Base-by-base conservation (phyloP, 2,329 filamentous ascomycete genomes). In the Fusarium pseudonygamai region DNA sequence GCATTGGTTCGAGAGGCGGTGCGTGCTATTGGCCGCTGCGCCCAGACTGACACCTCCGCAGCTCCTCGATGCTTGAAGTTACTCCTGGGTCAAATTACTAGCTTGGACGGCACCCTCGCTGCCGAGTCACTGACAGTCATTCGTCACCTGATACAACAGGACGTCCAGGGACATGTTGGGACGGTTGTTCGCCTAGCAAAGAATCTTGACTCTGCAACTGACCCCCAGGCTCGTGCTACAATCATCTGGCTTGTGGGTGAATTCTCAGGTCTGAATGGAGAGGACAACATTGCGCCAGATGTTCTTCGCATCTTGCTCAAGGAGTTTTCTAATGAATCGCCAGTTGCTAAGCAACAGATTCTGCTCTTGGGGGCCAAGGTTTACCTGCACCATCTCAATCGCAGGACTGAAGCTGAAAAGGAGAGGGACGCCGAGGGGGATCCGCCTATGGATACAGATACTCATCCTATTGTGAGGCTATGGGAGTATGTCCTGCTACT, bases 221-320 rank as follows among this genome's bases (percentile, higher is more conserved):
- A 96, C 69, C 91, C 96, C 3, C 92, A 95, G 69, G 96, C 96
- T 7, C 89, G 96, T 74, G 96, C 96, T 7, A 97, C 94, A 56
- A 98, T 99, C 72, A 93, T 99, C 76, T 99, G 96, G 96, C 89
- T 99, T 2, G 95, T 98, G 0, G 96, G 96, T 50, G 96, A 99
- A 82, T 98, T 97, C 77, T 91, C 96, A 0, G 94, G 94, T 0
- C 82, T 93, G 6, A 90, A 94, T 63, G 89, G 92, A 15, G 92
- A 95, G 67, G 92, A 96, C 79, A 97, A 97, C 77, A 96, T 99
- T 69, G 96, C 96, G 0, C 92, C 96, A 0, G 96, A 99, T 78
- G 95, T 98, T 12, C 85, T 98, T 39, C 91, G 96, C 13, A 96
- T 98, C 47, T 84, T 99, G 6, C 88, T 95, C 49, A 96, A 95